A percentile compares a stretch with the other conserved stretches of the same genome.
Evolutionary conservation across 2,329 filamentous ascomycete species (phyloP).

Genomic region (Leptographium flavum): DNA sequence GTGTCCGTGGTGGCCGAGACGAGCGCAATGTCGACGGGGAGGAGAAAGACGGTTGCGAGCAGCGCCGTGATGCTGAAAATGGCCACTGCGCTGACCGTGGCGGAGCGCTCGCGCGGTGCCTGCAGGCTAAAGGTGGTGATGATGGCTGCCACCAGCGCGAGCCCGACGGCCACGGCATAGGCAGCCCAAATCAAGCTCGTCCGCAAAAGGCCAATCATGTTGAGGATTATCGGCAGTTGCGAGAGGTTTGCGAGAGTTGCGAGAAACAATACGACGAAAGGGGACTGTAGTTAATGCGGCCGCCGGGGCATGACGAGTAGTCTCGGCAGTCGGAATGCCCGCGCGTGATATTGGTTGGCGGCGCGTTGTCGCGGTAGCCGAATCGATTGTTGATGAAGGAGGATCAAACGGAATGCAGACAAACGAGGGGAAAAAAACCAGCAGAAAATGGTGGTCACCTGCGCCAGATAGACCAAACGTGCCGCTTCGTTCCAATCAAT

Average conservation of each 20-base stretch:
- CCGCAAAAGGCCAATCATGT: slow-evolving; percentile 48
- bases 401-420: not conserved
- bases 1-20: slow-evolving; percentile 76
- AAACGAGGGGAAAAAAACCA: not conserved
- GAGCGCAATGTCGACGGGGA: slow-evolving; percentile 90
- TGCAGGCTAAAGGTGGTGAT: slow-evolving; percentile 91
- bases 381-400: not conserved
- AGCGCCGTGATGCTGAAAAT: slow-evolving; percentile 78
- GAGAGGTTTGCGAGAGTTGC: not conserved
- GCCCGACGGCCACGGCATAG: slow-evolving; percentile 67
- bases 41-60: slow-evolving; percentile 79
- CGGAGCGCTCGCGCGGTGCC: slow-evolving; percentile 71
- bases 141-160: slow-evolving; percentile 63
- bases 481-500: not conserved
- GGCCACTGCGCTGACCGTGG: slow-evolving; percentile 67
- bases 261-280: not conserved
- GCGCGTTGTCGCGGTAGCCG: not conserved
- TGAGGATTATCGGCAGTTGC: not conserved
- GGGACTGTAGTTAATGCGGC: not conserved
- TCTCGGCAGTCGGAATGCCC: not conserved
- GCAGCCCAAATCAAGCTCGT: slow-evolving; percentile 89
- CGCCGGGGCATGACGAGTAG: not conserved
- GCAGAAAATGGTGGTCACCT: not conserved
- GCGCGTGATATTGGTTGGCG: not conserved
- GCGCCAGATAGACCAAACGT: not conserved